Conservation (phyloP, 2,329 filamentous ascomycete species). For the Bisporella sp. region DNA sequence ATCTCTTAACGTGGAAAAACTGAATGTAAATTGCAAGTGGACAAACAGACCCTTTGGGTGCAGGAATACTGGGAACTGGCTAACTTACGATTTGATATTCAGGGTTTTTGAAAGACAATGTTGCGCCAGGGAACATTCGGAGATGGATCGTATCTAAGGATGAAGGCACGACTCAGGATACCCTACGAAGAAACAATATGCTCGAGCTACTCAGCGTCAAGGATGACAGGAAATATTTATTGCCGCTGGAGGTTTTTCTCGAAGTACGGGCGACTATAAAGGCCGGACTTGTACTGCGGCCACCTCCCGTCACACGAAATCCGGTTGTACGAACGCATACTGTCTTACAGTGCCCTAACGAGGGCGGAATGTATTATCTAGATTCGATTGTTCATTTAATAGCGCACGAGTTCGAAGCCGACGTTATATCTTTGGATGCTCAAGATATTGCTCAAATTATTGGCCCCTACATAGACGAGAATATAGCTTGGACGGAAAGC, state of each 20-base stretch:
- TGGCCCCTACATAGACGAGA: constrained; percentile 63
- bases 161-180: too few relatives aligned
- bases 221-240: constrained; percentile 15
- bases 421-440: constrained; percentile 62
- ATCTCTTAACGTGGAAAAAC: constrained; percentile 11
- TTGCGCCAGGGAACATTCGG: too few relatives aligned
- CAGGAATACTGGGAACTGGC: background rate
- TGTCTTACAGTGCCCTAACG: constrained; percentile 50
- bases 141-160: too few relatives aligned
- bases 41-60: background rate
- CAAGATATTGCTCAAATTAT: constrained; percentile 64
- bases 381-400: constrained; percentile 56
- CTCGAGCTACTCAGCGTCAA: too few relatives aligned
- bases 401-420: constrained; percentile 53
- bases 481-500: constrained; percentile 37
- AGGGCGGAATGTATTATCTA: constrained; percentile 46
- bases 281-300: constrained; percentile 40
- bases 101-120: constrained; percentile 9
- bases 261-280: constrained; percentile 40
- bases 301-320: constrained; percentile 27
- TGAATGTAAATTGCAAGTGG: constrained; percentile 15
- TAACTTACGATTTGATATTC: constrained; percentile 11
- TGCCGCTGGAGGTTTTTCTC: constrained; percentile 23
- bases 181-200: too few relatives aligned
- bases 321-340: constrained; percentile 44